Conservation (phyloP, 495 filamentous ascomycete genomes). For the Talaromyces adpressus region DNA sequence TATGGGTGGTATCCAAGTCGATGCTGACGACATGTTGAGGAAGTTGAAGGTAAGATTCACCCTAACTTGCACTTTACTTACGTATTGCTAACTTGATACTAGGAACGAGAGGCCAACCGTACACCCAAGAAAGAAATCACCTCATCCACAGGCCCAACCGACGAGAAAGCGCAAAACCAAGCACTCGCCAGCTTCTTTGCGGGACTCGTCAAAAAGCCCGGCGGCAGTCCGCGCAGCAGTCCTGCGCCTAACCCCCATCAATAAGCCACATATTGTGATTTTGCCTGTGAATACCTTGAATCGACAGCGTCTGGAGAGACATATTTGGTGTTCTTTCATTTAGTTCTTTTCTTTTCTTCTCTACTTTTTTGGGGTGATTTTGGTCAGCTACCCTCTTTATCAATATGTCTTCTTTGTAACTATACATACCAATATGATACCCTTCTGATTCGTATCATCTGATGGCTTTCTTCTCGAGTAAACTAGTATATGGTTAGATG, state of each 20-base stretch:
- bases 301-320: not conserved
- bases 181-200: constrained; percentile 62
- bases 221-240: constrained; percentile 35
- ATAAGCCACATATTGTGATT: not conserved
- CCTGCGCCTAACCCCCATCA: constrained; percentile 18
- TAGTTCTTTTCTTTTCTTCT: constrained; percentile 2
- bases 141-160: constrained; percentile 26
- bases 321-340: constrained; percentile 5
- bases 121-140: constrained; percentile 35
- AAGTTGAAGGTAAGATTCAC: constrained; percentile 74
- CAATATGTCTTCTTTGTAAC: constrained; percentile 9
- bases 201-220: constrained; percentile 54
- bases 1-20: constrained; percentile 93
- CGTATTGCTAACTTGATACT: constrained; percentile 13
- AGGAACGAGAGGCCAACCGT: constrained; percentile 52
- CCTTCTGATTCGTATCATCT: constrained; percentile 8
- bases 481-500: not conserved
- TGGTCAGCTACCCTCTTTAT: not conserved
- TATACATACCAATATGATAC: constrained; percentile 10
- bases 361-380: not conserved
- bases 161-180: constrained; percentile 60
- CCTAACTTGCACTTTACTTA: not conserved
- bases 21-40: constrained; percentile 91
- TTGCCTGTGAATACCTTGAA: constrained; percentile 3
- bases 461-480: not conserved